Evolutionary conservation across 352 stramenopile genomes (phyloP).

Genomic region (Globisporangium solare): DNA sequence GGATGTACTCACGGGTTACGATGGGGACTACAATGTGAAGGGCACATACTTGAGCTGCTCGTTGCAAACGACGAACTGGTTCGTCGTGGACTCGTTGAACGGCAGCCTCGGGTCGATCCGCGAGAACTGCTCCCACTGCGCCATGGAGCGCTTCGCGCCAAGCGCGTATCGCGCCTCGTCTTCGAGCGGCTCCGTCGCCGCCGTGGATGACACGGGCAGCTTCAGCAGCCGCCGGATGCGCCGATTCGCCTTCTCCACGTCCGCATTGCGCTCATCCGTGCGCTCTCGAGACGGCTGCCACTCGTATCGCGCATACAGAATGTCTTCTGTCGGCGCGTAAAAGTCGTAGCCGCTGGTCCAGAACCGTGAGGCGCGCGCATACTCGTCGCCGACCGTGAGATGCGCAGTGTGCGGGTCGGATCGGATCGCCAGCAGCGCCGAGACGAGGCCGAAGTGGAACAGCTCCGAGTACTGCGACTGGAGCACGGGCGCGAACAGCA

Average conservation of each 20-base stretch:
- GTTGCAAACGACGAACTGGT: conserved; percentile 75
- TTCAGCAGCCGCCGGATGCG: conserved; percentile 64
- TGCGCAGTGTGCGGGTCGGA: conserved; percentile 71
- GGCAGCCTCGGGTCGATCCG: conserved; percentile 44
- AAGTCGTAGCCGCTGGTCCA: conserved; percentile 87
- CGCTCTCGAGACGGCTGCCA: conserved; percentile 31
- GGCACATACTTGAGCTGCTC: conserved; percentile 54
- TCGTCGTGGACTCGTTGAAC: conserved; percentile 82
- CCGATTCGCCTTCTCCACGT: conserved; percentile 29
- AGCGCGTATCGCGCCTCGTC: conserved; percentile 41
- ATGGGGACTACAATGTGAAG: conserved; percentile 25
- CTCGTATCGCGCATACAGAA: conserved; percentile 63
- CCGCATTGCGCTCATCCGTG: conserved; percentile 10
- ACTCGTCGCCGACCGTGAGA: conserved; percentile 62
- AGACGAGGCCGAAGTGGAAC: conserved; percentile 73
- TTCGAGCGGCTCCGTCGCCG: conserved; percentile 21
- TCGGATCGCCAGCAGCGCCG: conserved; percentile 53
- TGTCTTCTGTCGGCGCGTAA: conserved; percentile 62
- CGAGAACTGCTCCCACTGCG: conserved; percentile 62
- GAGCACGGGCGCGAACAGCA: conserved; percentile 44
- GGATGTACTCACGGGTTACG: background rate
- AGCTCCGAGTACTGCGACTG: conserved; percentile 79
- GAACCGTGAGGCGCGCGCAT: conserved; percentile 73
- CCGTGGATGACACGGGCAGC: conserved; percentile 32
- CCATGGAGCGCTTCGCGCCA: conserved; percentile 42